Conservation (phyloP, 805 yeast species). For the Debaryomyces maramus region DNA sequence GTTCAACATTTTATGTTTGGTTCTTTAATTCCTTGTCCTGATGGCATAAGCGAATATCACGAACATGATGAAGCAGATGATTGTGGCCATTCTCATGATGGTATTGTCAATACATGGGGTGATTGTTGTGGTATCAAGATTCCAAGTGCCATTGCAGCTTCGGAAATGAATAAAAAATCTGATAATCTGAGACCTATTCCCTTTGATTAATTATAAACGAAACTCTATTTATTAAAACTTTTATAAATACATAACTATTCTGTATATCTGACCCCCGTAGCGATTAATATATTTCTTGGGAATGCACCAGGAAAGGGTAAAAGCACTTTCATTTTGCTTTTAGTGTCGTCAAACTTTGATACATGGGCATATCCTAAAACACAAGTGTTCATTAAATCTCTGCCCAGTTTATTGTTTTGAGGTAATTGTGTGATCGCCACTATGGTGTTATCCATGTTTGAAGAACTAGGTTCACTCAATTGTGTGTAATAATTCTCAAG, state of each 20-base stretch:
- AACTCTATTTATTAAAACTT: constrained; percentile 1
- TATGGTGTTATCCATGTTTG: constrained; percentile 71
- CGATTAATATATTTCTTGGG: constrained; percentile 70
- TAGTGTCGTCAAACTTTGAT: constrained; percentile 71
- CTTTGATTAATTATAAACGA: constrained; percentile 51
- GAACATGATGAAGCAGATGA: constrained; percentile 26
- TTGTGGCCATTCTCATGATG: constrained; percentile 20
- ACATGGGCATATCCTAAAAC: constrained; percentile 80
- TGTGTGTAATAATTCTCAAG: constrained; percentile 34
- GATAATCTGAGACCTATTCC: constrained; percentile 51
- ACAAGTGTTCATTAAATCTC: constrained; percentile 54
- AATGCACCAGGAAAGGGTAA: constrained; percentile 86
- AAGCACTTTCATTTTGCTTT: constrained; percentile 64
- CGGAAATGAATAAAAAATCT: constrained; percentile 45
- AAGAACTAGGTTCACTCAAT: constrained; percentile 47
- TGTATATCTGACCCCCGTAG: constrained; percentile 78
- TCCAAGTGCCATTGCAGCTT: constrained; percentile 94
- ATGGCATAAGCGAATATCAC: constrained; percentile 48
- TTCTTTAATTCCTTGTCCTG: constrained; percentile 65
- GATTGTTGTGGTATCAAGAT: constrained; percentile 97
- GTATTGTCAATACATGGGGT: constrained; percentile 68
- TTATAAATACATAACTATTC: constrained; percentile 50
- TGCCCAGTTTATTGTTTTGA: constrained; percentile 41
- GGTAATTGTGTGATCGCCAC: constrained; percentile 55
- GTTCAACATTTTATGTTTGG: constrained; percentile 95